Conservation (phyloP, 83 land plant genomes). For the Thuja plicata region DNA sequence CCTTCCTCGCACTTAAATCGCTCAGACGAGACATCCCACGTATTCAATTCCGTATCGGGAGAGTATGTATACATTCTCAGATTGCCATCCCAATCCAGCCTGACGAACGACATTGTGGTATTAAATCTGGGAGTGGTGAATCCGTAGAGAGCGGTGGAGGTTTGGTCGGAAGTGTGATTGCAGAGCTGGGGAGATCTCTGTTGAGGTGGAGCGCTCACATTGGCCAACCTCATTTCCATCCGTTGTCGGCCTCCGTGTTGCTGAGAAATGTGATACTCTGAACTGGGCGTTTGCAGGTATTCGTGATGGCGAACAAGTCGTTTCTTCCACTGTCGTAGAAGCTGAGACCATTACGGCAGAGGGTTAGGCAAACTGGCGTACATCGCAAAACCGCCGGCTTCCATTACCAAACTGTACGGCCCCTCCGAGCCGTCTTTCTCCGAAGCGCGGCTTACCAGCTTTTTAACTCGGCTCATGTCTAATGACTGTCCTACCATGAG, state of each 20-base stretch:
- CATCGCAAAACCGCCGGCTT: slow-evolving; percentile 7
- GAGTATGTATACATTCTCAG: slow-evolving; percentile 33
- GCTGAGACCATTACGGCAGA: slow-evolving; percentile 16
- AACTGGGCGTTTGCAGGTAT: background rate
- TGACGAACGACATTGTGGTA: slow-evolving; percentile 26
- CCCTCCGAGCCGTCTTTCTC: slow-evolving; percentile 25
- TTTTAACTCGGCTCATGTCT: slow-evolving; percentile 9
- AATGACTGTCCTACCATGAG: slow-evolving; percentile 40
- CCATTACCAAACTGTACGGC: slow-evolving; percentile 10
- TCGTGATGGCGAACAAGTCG: background rate
- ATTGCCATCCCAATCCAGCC: slow-evolving; percentile 43
- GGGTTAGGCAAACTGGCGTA: background rate
- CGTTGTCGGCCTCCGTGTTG: slow-evolving; percentile 14
- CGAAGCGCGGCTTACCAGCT: slow-evolving; percentile 28
- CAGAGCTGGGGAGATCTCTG: background rate
- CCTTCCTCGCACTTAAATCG: slow-evolving; percentile 19
- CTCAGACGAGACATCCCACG: slow-evolving; percentile 34
- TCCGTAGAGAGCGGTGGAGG: background rate
- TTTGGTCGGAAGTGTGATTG: background rate
- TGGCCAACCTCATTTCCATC: background rate
- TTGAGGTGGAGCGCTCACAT: background rate
- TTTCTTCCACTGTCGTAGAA: background rate
- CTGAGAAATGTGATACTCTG: background rate
- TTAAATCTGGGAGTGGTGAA: slow-evolving; percentile 30
- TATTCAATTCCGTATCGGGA: slow-evolving; percentile 18